Evolutionary conservation across 1,284 basidiomycete genomes (phyloP).

Genomic region (Apiotrichum mycotoxinovorans): DNA sequence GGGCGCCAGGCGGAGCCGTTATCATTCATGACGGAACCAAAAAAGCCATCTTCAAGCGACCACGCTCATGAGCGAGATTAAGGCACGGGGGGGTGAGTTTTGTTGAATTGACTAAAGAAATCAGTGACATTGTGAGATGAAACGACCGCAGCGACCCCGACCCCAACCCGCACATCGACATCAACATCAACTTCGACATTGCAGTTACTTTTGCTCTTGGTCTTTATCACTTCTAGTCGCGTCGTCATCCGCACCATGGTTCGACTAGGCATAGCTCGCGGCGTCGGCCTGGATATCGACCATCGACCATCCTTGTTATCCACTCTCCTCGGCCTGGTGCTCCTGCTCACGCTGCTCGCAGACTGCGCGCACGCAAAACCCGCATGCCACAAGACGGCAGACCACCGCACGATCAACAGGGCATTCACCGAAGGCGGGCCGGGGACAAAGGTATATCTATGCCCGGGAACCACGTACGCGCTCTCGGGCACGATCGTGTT

Average conservation of each 20-base stretch:
- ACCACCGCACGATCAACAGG: slow-evolving; percentile 42
- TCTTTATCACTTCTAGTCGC: no score
- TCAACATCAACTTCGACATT: background rate
- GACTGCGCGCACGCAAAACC: slow-evolving; percentile 19
- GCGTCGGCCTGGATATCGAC: background rate
- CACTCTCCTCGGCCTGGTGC: background rate
- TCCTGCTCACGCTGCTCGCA: slow-evolving; percentile 17
- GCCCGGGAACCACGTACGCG: slow-evolving; percentile 48
- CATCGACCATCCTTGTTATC: background rate
- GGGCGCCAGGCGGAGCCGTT: no score
- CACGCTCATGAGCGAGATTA: no score
- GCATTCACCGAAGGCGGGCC: slow-evolving; percentile 48
- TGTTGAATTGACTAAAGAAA: no score
- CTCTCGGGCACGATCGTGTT: slow-evolving; percentile 51
- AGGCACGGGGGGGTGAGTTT: no score
- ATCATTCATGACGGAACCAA: no score
- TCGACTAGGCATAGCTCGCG: background rate
- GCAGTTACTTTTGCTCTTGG: background rate
- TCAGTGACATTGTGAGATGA: no score
- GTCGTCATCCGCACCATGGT: no score
- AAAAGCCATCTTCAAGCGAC: no score
- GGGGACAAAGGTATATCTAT: slow-evolving; percentile 51
- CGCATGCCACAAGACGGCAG: slow-evolving; percentile 39
- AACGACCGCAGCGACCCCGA: no score
- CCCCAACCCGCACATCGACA: no score